Base-by-base conservation (phyloP, 768 basidiomycete genomes). In the Baorangia bicolor region DNA sequence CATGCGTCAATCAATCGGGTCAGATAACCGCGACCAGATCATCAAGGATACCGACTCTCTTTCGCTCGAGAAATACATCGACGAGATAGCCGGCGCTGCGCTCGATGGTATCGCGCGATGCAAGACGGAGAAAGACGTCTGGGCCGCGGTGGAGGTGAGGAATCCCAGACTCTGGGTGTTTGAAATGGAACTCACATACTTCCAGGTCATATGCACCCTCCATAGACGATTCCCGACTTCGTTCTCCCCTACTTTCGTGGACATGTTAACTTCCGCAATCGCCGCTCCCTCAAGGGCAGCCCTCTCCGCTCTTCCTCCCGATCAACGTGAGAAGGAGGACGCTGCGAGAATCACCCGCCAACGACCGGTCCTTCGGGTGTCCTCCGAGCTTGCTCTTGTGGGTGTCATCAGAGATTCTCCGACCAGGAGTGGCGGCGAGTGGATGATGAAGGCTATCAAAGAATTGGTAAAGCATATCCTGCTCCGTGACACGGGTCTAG, bases 311-410 rank as follows among this genome's bases (percentile, higher is more conserved):
- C 68, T 92, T 44, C 74, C 81, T 3, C 77, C 79, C 0, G 93
- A 94, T 64, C 94, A 94, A 63, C 84, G 88, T 45, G 97, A 99
- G 68, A 96, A 93, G 73, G 97, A 99, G 58, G 95, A 98, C 60
- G 76, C 82, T 46, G 75, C 84, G 10, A 81, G 97, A 25, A 75
- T 99, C 27, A 64, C 82, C 7, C 86, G 89, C 45, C 94, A 98
- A 70, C 81, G 97, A 21, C 92, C 92, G 3, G 75, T 94, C 31
- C 74, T 98, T 53, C 82, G 95, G 41, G 85, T 98, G 20, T 90
- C 91, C 62, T 85, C 92, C 2, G 97, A 99, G 72, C 77, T 98
- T 38, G 94, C 92, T 11, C 76, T 97, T 21, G 87, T 97, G 1
- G 92, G 90, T 9, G 77, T 95, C 47, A 89, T 95, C 52, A 83